These are phyloP conservation scores for Boletus speciosus DNA, from an alignment of 768 basidiomycete genomes.

Conservation along the genomic window DNA sequence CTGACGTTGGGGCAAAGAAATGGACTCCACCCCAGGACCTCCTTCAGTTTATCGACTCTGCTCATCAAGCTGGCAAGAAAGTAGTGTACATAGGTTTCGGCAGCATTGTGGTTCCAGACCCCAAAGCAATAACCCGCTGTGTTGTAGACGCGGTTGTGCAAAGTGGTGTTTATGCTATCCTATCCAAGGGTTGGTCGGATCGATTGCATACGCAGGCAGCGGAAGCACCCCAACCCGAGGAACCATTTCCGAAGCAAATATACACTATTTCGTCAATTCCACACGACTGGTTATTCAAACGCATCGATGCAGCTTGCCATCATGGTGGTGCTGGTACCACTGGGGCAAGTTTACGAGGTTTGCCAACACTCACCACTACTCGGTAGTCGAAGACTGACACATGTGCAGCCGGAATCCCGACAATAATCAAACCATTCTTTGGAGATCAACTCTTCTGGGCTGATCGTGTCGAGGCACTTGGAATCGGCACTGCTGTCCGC, in stretches of 20 bases:
- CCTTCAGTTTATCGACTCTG: conserved; percentile 76
- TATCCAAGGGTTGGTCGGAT: conserved; percentile 99
- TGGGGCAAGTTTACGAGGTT: conserved; percentile 89
- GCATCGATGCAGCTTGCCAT: conserved; percentile 96
- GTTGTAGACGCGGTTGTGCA: conserved; percentile 84
- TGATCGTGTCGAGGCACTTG: conserved; percentile 94
- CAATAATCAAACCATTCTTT: conserved; percentile 96
- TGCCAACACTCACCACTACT: conserved; percentile 14
- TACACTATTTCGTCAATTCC: conserved; percentile 84
- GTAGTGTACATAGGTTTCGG: conserved; percentile 98
- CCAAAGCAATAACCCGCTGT: conserved; percentile 85
- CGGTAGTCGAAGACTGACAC: conserved; percentile 1
- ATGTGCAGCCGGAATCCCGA: conserved; percentile 78
- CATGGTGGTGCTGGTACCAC: conserved; percentile 98
- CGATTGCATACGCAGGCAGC: conserved; percentile 65
- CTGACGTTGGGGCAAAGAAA: conserved; percentile 83
- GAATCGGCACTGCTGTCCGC: conserved; percentile 83
- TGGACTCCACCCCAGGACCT: conserved; percentile 86
- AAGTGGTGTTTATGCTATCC: conserved; percentile 86
- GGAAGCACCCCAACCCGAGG: conserved; percentile 60
- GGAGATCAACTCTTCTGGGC: conserved; percentile 99
- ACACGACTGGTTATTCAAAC: conserved; percentile 93
- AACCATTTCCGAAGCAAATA: conserved; percentile 73
- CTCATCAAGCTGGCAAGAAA: conserved; percentile 74
- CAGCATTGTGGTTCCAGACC: conserved; percentile 95